phyloP scores from a whole-genome alignment of 495 filamentous ascomycete genomes.

The Peziza echinospora region DNA sequence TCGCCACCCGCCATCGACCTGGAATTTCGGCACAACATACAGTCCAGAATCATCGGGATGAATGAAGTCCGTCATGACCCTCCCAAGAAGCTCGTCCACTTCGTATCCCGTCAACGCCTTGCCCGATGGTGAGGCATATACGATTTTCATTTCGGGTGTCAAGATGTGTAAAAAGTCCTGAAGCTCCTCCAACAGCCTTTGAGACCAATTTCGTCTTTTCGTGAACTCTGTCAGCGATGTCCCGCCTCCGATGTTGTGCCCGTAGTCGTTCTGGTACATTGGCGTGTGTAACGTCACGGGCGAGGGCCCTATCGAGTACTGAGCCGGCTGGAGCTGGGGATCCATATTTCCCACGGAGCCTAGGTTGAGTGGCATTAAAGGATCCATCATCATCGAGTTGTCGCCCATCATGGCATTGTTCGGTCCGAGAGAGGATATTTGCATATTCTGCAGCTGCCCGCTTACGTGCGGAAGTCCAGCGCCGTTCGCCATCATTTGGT shows the following conservation, averaged over 20 bases:
- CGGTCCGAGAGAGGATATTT: background rate
- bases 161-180: conserved; percentile 77
- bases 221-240: conserved; percentile 51
- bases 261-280: background rate
- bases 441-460: background rate
- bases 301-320: background rate
- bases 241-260: background rate
- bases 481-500: background rate
- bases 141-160: conserved; percentile 59
- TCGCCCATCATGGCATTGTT: background rate
- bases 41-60: conserved; percentile 74
- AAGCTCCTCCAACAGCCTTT: conserved; percentile 72
- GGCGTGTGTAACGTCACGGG: background rate
- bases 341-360: background rate
- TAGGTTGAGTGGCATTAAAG: no score
- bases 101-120: conserved; percentile 58
- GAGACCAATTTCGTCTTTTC: conserved; percentile 72
- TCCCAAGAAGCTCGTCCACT: conserved; percentile 44
- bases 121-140: conserved; percentile 64
- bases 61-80: conserved; percentile 55
- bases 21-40: conserved; percentile 7
- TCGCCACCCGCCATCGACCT: no score
- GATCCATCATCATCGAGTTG: background rate
- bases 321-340: background rate
- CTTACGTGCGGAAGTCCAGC: background rate